phyloP scores from a whole-genome alignment of 192 early-diverging fungal genomes.

The Coemansia sp. region DNA sequence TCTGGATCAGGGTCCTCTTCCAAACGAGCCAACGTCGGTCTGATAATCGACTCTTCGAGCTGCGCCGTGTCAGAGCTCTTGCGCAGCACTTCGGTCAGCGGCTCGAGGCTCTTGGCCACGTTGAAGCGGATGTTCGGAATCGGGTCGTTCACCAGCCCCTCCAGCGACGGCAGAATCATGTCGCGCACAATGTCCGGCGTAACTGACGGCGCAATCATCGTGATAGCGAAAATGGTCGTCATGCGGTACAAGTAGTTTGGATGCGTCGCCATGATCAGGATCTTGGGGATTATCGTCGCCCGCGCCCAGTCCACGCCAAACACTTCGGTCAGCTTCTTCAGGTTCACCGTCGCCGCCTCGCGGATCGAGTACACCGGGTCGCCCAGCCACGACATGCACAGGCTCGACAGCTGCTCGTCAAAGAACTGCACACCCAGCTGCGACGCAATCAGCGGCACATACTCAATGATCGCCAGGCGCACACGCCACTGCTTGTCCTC shows the following conservation, averaged over 20 bases:
- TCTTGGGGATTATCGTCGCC: conserved; percentile 89
- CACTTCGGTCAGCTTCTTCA: conserved; percentile 93
- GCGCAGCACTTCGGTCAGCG: conserved; percentile 77
- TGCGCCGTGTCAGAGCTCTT: conserved; percentile 60
- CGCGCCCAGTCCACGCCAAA: conserved; percentile 99
- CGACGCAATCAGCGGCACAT: conserved; percentile 94
- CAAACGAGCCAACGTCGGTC: conserved; percentile 80
- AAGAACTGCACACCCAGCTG: conserved; percentile 97
- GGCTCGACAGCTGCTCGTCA: conserved; percentile 88
- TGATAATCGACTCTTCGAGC: conserved; percentile 68
- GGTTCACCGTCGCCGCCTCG: conserved; percentile 93
- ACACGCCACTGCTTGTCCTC: conserved; percentile 99
- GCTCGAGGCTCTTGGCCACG: conserved; percentile 91
- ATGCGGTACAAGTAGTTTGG: conserved; percentile 97
- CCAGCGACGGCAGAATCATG: conserved; percentile 84
- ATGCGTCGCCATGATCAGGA: conserved; percentile 84
- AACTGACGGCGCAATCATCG: conserved; percentile 85
- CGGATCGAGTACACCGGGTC: conserved; percentile 97
- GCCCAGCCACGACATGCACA: conserved; percentile 99
- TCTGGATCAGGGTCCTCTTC: conserved; percentile 89
- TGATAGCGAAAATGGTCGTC: conserved; percentile 96
- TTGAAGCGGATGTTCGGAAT: conserved; percentile 99
- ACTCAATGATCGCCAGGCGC: conserved; percentile 97
- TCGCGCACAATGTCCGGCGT: conserved; percentile 86
- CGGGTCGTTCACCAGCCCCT: conserved; percentile 80